Conservation (phyloP, 352 stramenopile species). For the Globisporangium viniferum region DNA sequence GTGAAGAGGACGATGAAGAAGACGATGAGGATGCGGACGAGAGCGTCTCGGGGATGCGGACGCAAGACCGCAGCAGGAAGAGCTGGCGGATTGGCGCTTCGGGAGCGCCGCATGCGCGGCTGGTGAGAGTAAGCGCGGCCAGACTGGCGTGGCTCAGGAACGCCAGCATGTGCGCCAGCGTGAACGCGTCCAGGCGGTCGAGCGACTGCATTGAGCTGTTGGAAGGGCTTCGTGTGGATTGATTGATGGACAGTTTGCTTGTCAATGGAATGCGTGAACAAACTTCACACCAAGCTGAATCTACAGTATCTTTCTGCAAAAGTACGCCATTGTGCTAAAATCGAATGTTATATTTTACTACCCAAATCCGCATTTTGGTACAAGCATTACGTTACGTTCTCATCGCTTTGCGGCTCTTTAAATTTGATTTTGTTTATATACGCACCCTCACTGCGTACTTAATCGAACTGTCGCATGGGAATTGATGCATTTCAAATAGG, state of each 20-base stretch:
- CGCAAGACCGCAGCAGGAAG: not conserved
- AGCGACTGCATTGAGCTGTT: not conserved
- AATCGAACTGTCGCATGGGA: not conserved
- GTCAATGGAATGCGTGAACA: not conserved
- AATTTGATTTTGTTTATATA: not conserved
- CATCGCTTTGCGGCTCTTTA: not conserved
- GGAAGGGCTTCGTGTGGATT: not conserved
- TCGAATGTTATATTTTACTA: too few species aligned
- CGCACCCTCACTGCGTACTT: not conserved
- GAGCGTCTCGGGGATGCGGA: slow-evolving; percentile 6
- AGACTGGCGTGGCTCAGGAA: slow-evolving; percentile 1
- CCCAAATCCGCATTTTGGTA: not conserved
- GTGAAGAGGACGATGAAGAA: not conserved
- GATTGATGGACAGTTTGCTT: not conserved
- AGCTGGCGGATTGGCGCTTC: not conserved
- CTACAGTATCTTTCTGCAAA: not conserved
- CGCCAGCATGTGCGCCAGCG: slow-evolving; percentile 1
- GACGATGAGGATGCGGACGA: not conserved
- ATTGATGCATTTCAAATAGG: too few species aligned
- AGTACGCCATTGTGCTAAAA: too few species aligned
- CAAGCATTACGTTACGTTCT: not conserved
- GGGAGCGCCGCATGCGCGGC: not conserved
- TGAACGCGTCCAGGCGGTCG: slow-evolving; percentile 4
- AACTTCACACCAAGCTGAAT: not conserved
- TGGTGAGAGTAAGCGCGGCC: not conserved